These are phyloP conservation scores for Aspergillus tanneri DNA, from an alignment of 2,329 filamentous ascomycete genomes.

Conservation along the genomic window DNA sequence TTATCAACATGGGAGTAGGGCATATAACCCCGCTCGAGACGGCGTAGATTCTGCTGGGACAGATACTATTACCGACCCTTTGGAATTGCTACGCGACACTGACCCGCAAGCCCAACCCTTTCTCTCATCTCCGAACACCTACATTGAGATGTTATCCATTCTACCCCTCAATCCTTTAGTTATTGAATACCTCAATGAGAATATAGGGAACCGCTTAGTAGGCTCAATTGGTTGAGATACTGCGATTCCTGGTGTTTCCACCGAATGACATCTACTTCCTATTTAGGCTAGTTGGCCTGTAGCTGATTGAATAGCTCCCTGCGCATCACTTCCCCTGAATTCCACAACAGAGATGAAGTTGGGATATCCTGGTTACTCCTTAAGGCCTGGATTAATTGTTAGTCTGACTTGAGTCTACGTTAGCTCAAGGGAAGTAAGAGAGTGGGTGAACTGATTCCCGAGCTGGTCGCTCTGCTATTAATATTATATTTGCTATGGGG, in stretches of 20 bases:
- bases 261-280: too few species aligned
- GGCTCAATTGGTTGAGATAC: too few species aligned
- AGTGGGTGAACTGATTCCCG: constrained; percentile 67
- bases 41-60: constrained; percentile 29
- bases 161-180: too few species aligned
- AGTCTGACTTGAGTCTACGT: constrained; percentile 34
- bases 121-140: too few species aligned
- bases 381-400: constrained; percentile 35
- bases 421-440: constrained; percentile 46
- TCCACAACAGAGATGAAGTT: constrained; percentile 44
- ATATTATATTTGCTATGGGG: too few species aligned
- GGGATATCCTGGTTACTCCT: constrained; percentile 33
- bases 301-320: too few species aligned
- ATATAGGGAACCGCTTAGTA: too few species aligned
- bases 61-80: constrained; percentile 28
- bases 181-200: too few species aligned
- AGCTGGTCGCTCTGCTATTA: constrained; percentile 68
- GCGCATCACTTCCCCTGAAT: constrained; percentile 38
- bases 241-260: too few species aligned
- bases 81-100: constrained; percentile 34
- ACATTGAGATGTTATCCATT: too few species aligned
- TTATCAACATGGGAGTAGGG: constrained; percentile 39
- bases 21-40: constrained; percentile 33
- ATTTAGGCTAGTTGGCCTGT: too few species aligned
- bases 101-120: too few species aligned